Conservation (phyloP, 495 filamentous ascomycete species). For the Xylaria telfairii region DNA sequence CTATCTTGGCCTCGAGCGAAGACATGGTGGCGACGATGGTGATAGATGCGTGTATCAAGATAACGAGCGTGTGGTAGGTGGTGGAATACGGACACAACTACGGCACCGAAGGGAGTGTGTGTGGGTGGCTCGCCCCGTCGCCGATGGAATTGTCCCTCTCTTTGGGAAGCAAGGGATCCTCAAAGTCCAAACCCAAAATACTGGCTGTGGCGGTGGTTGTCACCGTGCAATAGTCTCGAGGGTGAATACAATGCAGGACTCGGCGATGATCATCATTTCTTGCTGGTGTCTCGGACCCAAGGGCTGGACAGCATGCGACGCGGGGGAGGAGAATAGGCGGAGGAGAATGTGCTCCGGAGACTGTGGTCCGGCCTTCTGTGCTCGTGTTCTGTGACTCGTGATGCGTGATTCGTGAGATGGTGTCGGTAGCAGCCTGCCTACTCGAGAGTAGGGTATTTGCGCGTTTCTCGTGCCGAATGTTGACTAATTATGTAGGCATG, state of each 20-base stretch:
- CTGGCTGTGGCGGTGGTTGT: neutral
- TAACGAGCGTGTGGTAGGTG: neutral
- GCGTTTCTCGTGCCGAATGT: neutral
- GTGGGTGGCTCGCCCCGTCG: neutral
- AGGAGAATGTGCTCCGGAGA: neutral
- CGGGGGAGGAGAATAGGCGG: neutral
- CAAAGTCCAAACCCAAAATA: slow-evolving; percentile 20
- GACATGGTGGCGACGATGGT: slow-evolving; percentile 43
- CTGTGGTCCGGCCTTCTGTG: neutral
- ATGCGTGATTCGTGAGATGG: neutral
- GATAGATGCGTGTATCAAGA: neutral
- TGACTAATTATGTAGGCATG: neutral
- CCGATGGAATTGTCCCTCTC: neutral
- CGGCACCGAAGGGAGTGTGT: neutral
- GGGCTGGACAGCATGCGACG: slow-evolving; percentile 1
- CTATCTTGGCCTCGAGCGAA: slow-evolving; percentile 89
- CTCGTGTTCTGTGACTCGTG: neutral
- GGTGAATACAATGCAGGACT: slow-evolving; percentile 19
- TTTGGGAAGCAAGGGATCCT: neutral
- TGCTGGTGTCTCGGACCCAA: neutral
- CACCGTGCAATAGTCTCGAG: slow-evolving; percentile 21
- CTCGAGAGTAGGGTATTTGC: neutral
- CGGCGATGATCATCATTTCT: slow-evolving; percentile 21
- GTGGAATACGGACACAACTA: neutral
- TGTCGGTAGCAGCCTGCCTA: slow-evolving; percentile 2